Conservation (phyloP, 2,329 filamentous ascomycete species). For the Cyclaneusma minus region DNA sequence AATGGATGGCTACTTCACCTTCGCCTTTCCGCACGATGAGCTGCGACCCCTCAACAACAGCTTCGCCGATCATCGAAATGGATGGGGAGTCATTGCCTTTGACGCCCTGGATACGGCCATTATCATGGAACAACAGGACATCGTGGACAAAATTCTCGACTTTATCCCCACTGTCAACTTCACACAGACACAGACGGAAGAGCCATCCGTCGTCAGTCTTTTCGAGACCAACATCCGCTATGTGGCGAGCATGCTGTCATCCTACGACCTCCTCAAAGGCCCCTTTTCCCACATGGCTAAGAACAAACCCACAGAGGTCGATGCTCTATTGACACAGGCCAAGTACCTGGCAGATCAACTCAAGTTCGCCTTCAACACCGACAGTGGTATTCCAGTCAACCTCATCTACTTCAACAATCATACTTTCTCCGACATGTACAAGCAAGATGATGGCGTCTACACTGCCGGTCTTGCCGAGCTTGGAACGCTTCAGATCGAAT, state of each 20-base stretch:
- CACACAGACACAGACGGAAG: slow-evolving; percentile 29
- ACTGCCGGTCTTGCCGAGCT: slow-evolving; percentile 53
- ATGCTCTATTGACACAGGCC: slow-evolving; percentile 48
- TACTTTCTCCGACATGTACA: slow-evolving; percentile 29
- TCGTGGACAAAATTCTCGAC: slow-evolving; percentile 54
- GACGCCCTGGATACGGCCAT: slow-evolving; percentile 65
- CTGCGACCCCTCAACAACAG: slow-evolving; percentile 48
- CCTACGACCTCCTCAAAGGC: slow-evolving; percentile 53
- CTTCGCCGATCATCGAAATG: slow-evolving; percentile 46
- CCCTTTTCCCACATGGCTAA: slow-evolving; percentile 35
- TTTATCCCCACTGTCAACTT: slow-evolving; percentile 57
- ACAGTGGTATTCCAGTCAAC: slow-evolving; percentile 59
- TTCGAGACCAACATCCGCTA: slow-evolving; percentile 86
- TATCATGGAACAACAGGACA: slow-evolving; percentile 50
- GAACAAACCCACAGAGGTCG: slow-evolving; percentile 23
- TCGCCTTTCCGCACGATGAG: slow-evolving; percentile 62
- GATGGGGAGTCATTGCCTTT: slow-evolving; percentile 69
- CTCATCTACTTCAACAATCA: slow-evolving; percentile 39
- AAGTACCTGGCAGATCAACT: slow-evolving; percentile 52
- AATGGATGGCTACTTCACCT: slow-evolving; percentile 51
- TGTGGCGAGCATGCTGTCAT: slow-evolving; percentile 59
- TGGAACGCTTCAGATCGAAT: slow-evolving; percentile 66
- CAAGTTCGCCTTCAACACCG: slow-evolving; percentile 59
- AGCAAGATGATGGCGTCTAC: too few species aligned
- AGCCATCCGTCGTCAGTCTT: slow-evolving; percentile 42